phyloP scores from a whole-genome alignment of 2,329 filamentous ascomycete species.

The Incumbomyces delicatus region DNA sequence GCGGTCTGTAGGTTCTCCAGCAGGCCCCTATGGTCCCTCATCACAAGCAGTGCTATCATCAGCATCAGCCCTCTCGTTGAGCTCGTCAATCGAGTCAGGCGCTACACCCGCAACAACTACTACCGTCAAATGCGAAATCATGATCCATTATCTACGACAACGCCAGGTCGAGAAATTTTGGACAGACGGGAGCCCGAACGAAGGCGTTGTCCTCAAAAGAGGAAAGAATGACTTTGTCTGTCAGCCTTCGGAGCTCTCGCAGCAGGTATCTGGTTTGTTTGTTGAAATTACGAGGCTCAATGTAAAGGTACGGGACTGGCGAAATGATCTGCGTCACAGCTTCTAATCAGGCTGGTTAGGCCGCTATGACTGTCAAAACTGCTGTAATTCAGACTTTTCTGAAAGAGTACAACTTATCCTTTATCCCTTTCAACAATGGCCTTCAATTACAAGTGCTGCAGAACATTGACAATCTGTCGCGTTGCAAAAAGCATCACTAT shows the following conservation, averaged over 20 bases:
- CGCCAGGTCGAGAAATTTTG: conserved; percentile 50
- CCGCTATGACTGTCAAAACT: conserved; percentile 59
- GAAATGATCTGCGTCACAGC: not conserved
- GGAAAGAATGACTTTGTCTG: conserved; percentile 41
- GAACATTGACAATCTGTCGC: conserved; percentile 46
- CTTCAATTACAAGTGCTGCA: conserved; percentile 54
- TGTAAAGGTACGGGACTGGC: conserved; percentile 39
- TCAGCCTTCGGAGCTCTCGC: conserved; percentile 38
- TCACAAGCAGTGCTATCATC: not conserved
- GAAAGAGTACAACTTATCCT: conserved; percentile 39
- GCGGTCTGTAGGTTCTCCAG: not conserved
- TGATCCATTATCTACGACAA: conserved; percentile 55
- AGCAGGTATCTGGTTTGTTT: conserved; percentile 41
- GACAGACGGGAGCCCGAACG: conserved; percentile 38
- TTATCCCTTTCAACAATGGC: conserved; percentile 49
- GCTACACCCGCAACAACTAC: not conserved
- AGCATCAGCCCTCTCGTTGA: not conserved
- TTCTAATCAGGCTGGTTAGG: conserved; percentile 31
- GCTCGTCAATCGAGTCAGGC: not conserved
- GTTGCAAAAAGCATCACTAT: conserved; percentile 55
- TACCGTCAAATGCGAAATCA: conserved; percentile 51
- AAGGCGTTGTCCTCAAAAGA: conserved; percentile 49
- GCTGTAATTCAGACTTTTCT: conserved; percentile 54
- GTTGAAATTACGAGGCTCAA: conserved; percentile 42
- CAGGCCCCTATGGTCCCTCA: not conserved